Evolutionary conservation across 1,284 basidiomycete species (phyloP).

Genomic region (Leccinum pachyderme): DNA sequence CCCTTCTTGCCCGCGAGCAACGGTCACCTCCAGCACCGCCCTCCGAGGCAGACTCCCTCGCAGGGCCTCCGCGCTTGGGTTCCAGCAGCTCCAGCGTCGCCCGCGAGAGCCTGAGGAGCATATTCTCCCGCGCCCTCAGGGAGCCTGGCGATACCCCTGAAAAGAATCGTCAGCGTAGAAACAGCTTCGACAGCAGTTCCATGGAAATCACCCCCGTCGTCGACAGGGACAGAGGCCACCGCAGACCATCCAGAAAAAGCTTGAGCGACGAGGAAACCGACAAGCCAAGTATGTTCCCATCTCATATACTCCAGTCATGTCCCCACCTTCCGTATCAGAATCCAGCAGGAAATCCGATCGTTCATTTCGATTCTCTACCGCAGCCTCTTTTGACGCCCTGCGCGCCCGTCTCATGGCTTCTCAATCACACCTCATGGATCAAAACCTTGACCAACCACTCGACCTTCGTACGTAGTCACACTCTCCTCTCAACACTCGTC

Average conservation of each 20-base stretch:
- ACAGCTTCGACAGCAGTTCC: slow-evolving; percentile 62
- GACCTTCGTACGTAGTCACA: slow-evolving; percentile 33
- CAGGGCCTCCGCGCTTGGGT: slow-evolving; percentile 45
- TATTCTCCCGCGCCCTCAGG: slow-evolving; percentile 62
- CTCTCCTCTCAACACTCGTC: neutral
- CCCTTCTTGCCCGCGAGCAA: slow-evolving; percentile 46
- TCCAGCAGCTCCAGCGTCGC: slow-evolving; percentile 47
- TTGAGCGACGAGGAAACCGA: slow-evolving; percentile 69
- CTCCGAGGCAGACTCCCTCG: slow-evolving; percentile 62
- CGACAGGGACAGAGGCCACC: slow-evolving; percentile 41
- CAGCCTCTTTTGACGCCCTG: slow-evolving; percentile 48
- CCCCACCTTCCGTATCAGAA: slow-evolving; percentile 25
- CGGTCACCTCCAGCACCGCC: slow-evolving; percentile 38
- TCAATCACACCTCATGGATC: slow-evolving; percentile 37
- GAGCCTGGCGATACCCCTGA: slow-evolving; percentile 62
- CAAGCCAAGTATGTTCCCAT: slow-evolving; percentile 47
- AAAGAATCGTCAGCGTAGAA: slow-evolving; percentile 40
- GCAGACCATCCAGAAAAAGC: slow-evolving; percentile 53
- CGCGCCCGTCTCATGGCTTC: slow-evolving; percentile 47
- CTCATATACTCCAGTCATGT: neutral
- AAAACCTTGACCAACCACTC: slow-evolving; percentile 30
- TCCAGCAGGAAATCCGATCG: slow-evolving; percentile 33
- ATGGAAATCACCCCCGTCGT: slow-evolving; percentile 55
- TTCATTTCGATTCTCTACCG: slow-evolving; percentile 43
- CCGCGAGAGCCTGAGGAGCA: slow-evolving; percentile 55